A percentile compares a stretch with the other conserved stretches of the same genome.
Evolutionary conservation across 805 yeast species (phyloP).

Genomic region (Brettanomyces nanus): DNA sequence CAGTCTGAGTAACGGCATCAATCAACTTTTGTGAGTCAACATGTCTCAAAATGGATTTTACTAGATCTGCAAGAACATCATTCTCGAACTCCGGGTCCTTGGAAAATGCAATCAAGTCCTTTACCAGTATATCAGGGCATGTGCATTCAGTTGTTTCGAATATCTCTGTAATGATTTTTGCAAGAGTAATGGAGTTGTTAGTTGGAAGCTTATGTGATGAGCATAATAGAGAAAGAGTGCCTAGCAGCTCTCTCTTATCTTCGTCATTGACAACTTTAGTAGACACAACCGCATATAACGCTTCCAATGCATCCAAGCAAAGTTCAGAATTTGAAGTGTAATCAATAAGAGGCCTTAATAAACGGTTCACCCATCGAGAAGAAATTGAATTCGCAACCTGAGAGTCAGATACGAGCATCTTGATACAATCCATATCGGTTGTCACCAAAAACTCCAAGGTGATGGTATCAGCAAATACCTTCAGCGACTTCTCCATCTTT

Average conservation of each 20-base stretch:
- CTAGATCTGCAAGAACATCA: conserved; percentile 11
- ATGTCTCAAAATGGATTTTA: conserved; percentile 12
- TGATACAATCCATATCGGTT: conserved; percentile 16
- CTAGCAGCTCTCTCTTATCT: conserved; percentile 5
- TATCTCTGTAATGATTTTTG: conserved; percentile 10
- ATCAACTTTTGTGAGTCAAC: conserved; percentile 9
- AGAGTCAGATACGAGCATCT: conserved; percentile 10
- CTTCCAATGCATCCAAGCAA: conserved; percentile 11
- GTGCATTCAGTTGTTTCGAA: conserved; percentile 3
- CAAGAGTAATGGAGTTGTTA: conserved; percentile 6
- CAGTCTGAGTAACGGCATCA: conserved; percentile 10
- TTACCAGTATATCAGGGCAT: conserved; percentile 7
- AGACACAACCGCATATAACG: conserved; percentile 8
- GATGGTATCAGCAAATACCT: conserved; percentile 18
- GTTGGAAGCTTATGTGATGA: conserved; percentile 9
- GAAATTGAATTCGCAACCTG: conserved; percentile 6
- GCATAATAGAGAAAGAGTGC: conserved; percentile 5
- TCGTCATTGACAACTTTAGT: conserved; percentile 6
- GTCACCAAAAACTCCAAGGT: conserved; percentile 22
- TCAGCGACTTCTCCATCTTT: conserved; percentile 6
- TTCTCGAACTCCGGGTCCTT: conserved; percentile 13
- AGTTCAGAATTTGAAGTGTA: conserved; percentile 17
- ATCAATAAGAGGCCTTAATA: conserved; percentile 12
- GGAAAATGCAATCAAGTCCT: conserved; percentile 12
- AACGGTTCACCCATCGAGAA: conserved; percentile 14